Percentiles rank a stretch among this genome's conserved stretches.
Conservation (phyloP, 2,329 filamentous ascomycete genomes). For the Colletotrichum caudatum region DNA sequence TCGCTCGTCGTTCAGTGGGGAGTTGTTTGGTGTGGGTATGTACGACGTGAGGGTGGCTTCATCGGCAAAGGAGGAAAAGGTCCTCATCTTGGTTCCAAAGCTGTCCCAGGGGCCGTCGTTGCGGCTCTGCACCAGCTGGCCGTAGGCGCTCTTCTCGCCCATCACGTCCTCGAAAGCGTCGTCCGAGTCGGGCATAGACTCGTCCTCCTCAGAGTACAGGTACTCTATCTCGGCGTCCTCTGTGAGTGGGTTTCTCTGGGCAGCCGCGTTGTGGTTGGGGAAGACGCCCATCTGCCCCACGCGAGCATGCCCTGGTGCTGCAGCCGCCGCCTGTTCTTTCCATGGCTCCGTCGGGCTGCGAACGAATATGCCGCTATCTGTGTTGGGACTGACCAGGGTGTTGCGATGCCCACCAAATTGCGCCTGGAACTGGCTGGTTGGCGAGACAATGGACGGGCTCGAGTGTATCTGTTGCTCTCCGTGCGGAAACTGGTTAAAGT, state of each 20-base stretch:
- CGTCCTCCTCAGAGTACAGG: slow-evolving; percentile 69
- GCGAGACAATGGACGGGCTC: slow-evolving; percentile 33
- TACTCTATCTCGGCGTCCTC: slow-evolving; percentile 50
- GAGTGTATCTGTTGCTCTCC: slow-evolving; percentile 38
- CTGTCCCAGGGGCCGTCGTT: slow-evolving; percentile 54
- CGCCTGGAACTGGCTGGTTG: slow-evolving; percentile 37
- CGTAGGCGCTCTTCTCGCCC: slow-evolving; percentile 52
- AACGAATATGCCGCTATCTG: slow-evolving; percentile 26
- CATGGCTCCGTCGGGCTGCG: slow-evolving; percentile 15
- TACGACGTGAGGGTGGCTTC: slow-evolving; percentile 73
- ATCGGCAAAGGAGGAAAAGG: slow-evolving; percentile 62
- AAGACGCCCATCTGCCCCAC: slow-evolving; percentile 18
- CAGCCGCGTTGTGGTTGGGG: neutral
- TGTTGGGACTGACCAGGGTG: slow-evolving; percentile 30
- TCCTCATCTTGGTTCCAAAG: slow-evolving; percentile 60
- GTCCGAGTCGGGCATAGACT: slow-evolving; percentile 71
- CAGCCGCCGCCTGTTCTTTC: slow-evolving; percentile 3
- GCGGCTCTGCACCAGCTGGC: slow-evolving; percentile 53
- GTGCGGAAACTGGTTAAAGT: slow-evolving; percentile 45
- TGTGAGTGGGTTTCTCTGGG: neutral
- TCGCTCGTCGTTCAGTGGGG: slow-evolving; percentile 82
- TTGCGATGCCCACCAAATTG: slow-evolving; percentile 24
- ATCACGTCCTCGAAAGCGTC: slow-evolving; percentile 63
- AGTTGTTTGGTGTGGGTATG: slow-evolving; percentile 71
- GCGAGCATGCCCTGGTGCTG: neutral